These are phyloP conservation scores for Solanum hybrid DNA, from an alignment of 305 asterid genomes.

Conservation along the genomic window DNA sequence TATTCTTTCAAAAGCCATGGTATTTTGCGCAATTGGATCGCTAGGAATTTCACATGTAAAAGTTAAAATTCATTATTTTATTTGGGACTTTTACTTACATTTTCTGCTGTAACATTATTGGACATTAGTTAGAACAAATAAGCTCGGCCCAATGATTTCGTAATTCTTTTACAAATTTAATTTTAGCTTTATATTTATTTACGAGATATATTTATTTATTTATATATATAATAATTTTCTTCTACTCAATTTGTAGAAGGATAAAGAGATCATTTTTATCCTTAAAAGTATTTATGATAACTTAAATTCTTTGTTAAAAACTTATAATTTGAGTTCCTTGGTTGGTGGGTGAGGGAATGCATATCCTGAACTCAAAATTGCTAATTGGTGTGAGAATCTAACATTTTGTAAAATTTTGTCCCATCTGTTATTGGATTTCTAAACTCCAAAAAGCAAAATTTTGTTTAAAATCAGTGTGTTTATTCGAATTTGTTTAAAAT, in stretches of 20 bases:
- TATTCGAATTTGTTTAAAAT: background rate
- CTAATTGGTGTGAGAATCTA: background rate
- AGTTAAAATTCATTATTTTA: background rate
- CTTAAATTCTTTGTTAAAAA: background rate
- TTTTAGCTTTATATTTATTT: too few relatives aligned
- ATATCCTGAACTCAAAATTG: background rate
- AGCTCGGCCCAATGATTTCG: background rate
- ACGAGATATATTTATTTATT: too few relatives aligned
- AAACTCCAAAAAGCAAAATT: background rate
- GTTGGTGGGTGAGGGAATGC: background rate
- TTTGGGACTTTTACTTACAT: background rate
- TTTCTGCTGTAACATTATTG: background rate
- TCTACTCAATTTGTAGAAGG: background rate
- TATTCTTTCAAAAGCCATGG: background rate
- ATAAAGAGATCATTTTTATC: background rate
- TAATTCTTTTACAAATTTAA: too few relatives aligned
- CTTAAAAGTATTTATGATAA: background rate
- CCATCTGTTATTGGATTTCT: background rate
- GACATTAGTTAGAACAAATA: background rate
- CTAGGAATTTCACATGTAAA: background rate
- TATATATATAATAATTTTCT: too few relatives aligned
- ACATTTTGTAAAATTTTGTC: background rate
- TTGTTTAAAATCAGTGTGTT: background rate
- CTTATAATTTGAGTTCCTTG: background rate
- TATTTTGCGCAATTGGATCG: background rate